These are phyloP conservation scores for Saccharomycopsis oosterbeekiorum DNA, from an alignment of 805 yeast species.

Conservation along the genomic window DNA sequence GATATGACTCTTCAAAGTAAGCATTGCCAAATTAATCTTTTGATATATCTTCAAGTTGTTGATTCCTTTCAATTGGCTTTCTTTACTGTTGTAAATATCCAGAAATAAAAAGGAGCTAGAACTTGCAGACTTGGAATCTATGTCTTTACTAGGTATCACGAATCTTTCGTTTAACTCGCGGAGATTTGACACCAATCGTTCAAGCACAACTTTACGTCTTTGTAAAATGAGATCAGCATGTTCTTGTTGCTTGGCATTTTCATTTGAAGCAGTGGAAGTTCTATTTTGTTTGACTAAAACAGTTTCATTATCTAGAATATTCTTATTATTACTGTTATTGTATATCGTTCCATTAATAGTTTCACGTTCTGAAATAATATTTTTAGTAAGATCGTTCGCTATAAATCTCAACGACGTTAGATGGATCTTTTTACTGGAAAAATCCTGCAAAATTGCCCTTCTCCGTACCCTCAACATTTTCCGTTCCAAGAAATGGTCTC, in stretches of 20 bases:
- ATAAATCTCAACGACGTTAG: not conserved
- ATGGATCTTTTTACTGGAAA: not conserved
- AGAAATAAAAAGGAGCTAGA: not conserved
- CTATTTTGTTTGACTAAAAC: not conserved
- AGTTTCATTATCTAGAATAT: not conserved
- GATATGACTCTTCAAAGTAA: not conserved
- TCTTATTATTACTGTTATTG: not conserved
- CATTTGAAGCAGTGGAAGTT: not conserved
- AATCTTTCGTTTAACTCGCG: not conserved
- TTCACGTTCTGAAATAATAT: not conserved
- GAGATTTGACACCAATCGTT: not conserved
- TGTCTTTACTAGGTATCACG: not conserved
- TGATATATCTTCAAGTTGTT: not conserved
- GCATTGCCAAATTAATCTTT: slow-evolving; percentile 1
- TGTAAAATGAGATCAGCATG: not conserved
- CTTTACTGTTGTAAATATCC: not conserved
- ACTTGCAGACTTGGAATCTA: not conserved
- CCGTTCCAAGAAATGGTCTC: not conserved
- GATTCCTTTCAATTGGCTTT: not conserved
- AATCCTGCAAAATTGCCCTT: not conserved
- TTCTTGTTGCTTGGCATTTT: not conserved
- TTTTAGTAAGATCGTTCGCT: not conserved
- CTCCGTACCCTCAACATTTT: not conserved
- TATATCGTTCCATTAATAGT: not conserved
- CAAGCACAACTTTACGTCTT: not conserved